Evolutionary conservation across 1,139 yeast species (phyloP).

Genomic region (Kodamaea sp.): DNA sequence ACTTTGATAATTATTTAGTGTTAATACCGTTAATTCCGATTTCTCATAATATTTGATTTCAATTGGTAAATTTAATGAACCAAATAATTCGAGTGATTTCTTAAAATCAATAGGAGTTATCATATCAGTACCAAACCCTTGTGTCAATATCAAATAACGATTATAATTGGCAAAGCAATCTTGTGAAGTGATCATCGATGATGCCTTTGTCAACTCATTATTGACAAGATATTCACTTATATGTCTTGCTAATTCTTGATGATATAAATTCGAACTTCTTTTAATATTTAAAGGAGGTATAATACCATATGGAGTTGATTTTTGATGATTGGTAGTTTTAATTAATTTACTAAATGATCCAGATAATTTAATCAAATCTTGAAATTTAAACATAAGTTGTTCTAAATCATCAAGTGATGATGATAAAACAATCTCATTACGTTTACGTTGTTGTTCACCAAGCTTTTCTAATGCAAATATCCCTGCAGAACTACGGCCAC

Average conservation of each 20-base stretch:
- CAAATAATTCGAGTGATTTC: constrained; percentile 30
- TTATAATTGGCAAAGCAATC: constrained; percentile 44
- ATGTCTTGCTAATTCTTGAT: constrained; percentile 43
- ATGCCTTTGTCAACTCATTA: constrained; percentile 26
- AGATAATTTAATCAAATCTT: constrained; percentile 62
- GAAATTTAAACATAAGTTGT: constrained; percentile 72
- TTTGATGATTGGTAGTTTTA: constrained; percentile 12
- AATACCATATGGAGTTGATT: constrained; percentile 7
- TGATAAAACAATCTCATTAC: constrained; percentile 61
- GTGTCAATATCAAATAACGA: constrained; percentile 32
- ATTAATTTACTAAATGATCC: constrained; percentile 41
- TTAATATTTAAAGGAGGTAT: constrained; percentile 33
- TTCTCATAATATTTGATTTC: constrained; percentile 28
- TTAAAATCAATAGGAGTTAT: constrained; percentile 31
- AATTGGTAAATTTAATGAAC: constrained; percentile 33
- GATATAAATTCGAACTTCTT: constrained; percentile 30
- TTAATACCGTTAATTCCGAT: constrained; percentile 35
- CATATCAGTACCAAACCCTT: constrained; percentile 42
- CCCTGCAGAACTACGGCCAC: constrained; percentile 31
- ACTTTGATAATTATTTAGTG: constrained; percentile 20
- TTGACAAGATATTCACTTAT: constrained; percentile 49
- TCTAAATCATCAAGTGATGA: constrained; percentile 75
- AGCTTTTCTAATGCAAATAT: constrained; percentile 67
- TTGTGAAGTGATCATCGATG: constrained; percentile 42
- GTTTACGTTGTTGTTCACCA: constrained; percentile 53